Evolutionary conservation across 2,329 filamentous ascomycete genomes (phyloP).

Genomic region (Fusarium odoratissimum): DNA sequence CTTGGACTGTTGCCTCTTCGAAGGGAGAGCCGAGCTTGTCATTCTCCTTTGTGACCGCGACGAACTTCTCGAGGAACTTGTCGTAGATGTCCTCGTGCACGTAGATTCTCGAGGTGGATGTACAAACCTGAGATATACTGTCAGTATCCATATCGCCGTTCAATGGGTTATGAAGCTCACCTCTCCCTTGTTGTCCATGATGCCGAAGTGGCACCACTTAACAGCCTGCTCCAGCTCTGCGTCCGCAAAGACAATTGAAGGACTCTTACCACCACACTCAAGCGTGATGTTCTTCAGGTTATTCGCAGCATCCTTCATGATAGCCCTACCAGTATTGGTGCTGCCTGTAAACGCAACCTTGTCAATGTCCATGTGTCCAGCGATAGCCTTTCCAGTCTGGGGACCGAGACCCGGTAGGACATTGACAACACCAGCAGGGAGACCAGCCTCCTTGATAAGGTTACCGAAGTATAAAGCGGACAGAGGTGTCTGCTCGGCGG

Average conservation of each 20-base stretch:
- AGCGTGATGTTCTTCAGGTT: conserved; percentile 70
- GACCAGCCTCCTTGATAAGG: conserved; percentile 74
- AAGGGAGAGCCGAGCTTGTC: conserved; percentile 73
- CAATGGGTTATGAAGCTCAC: conserved; percentile 43
- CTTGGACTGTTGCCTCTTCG: conserved; percentile 70
- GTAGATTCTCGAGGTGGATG: conserved; percentile 67
- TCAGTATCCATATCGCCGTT: background rate
- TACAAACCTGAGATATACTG: conserved; percentile 59
- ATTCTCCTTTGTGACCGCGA: conserved; percentile 57
- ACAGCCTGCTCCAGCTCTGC: conserved; percentile 71
- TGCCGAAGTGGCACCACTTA: conserved; percentile 57
- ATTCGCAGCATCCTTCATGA: conserved; percentile 74
- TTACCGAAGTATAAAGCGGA: conserved; percentile 70
- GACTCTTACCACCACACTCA: conserved; percentile 69
- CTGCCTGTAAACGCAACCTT: conserved; percentile 79
- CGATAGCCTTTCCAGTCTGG: conserved; percentile 72
- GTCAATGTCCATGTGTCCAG: conserved; percentile 71
- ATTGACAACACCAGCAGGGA: conserved; percentile 80
- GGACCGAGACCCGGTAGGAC: conserved; percentile 74
- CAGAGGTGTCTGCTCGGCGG: conserved; percentile 69
- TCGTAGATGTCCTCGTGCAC: conserved; percentile 68
- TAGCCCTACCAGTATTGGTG: conserved; percentile 72
- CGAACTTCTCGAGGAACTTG: conserved; percentile 68
- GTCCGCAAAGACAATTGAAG: conserved; percentile 68
- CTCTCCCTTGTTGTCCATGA: conserved; percentile 68